Conservation (phyloP, 1,284 basidiomycete genomes). For the Malassezia japonica region DNA sequence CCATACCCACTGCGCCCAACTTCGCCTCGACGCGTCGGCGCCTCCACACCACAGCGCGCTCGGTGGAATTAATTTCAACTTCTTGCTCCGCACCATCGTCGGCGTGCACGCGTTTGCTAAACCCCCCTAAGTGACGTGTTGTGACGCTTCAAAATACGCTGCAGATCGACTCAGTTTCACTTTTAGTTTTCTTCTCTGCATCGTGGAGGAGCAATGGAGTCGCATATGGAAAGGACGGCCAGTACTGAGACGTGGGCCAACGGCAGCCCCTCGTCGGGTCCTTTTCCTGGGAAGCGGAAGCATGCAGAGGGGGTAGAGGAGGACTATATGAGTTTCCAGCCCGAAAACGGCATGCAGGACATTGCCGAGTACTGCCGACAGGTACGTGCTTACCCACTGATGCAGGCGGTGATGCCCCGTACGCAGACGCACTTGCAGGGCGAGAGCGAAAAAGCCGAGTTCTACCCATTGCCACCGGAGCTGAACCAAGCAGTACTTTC, state of each 20-base stretch:
- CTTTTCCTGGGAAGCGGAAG: not conserved
- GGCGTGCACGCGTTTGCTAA: not conserved
- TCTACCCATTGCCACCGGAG: slow-evolving; percentile 27
- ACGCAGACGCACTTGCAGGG: not conserved
- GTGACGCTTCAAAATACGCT: too few species aligned
- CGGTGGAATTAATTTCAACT: too few species aligned
- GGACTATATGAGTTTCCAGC: not conserved
- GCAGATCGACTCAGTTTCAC: not conserved
- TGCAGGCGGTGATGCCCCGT: slow-evolving; percentile 1
- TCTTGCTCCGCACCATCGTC: not conserved
- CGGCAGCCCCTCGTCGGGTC: not conserved
- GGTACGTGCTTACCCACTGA: not conserved
- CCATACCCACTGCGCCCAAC: too few species aligned
- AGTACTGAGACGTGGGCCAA: not conserved
- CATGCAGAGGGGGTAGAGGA: not conserved
- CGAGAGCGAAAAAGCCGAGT: slow-evolving; percentile 15
- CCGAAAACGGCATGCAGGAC: not conserved
- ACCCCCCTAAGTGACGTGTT: too few species aligned
- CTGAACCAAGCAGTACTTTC: slow-evolving; percentile 26
- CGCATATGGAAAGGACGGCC: not conserved
- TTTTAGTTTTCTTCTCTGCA: not conserved
- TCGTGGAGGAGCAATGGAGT: not conserved
- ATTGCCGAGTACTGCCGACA: slow-evolving; percentile 6
- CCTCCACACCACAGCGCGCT: slow-evolving; percentile 2
- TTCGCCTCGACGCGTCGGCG: too few species aligned